These are phyloP conservation scores for Fusarium irregulare DNA, from an alignment of 2,329 filamentous ascomycete species.

Conservation along the genomic window DNA sequence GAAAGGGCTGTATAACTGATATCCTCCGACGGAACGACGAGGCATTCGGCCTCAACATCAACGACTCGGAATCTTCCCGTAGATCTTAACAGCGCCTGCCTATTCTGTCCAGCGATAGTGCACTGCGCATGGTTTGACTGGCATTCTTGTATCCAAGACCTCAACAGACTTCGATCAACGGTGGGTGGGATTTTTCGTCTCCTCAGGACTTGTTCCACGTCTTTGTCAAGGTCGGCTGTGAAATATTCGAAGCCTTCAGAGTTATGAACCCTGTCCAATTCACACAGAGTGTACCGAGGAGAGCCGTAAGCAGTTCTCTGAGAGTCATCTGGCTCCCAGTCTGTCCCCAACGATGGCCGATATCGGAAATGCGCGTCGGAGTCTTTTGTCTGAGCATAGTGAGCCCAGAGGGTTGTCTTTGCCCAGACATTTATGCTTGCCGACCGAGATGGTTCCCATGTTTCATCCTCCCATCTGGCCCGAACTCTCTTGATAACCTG, in stretches of 20 bases:
- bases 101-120: not conserved
- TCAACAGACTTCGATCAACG: not conserved
- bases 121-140: not conserved
- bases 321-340: not conserved
- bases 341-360: not conserved
- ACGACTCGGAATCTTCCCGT: not conserved
- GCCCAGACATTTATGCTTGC: not conserved
- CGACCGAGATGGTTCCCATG: not conserved
- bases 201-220: not conserved
- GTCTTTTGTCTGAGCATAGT: not conserved
- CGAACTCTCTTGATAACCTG: not conserved
- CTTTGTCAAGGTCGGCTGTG: not conserved
- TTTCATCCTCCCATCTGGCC: no score
- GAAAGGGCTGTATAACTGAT: not conserved
- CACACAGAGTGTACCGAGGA: not conserved
- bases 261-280: not conserved
- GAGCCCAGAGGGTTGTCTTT: not conserved
- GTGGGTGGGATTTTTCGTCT: fast-evolving
- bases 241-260: not conserved
- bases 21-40: fast-evolving
- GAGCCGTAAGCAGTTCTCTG: not conserved
- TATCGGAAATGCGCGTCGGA: not conserved
- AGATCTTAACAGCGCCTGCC: not conserved
- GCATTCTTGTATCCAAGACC: not conserved
- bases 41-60: not conserved